These are phyloP conservation scores for Oldenlandia corymbosa DNA, from an alignment of 257 asterid species.

Conservation along the genomic window DNA sequence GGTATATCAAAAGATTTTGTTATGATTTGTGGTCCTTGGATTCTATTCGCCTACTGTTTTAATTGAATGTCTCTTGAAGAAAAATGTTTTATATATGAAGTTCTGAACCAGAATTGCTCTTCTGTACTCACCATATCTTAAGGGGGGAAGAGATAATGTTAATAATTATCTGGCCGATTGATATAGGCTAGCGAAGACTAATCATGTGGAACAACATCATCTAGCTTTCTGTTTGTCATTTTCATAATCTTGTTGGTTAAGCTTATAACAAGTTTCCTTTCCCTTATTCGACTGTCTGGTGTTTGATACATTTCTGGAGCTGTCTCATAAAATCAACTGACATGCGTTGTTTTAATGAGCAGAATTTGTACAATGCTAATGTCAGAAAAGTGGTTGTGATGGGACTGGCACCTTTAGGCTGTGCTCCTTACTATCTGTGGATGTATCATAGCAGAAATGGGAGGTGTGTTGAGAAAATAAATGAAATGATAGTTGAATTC, in stretches of 20 bases:
- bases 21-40: slow-evolving; percentile 1
- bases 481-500: slow-evolving; percentile 73
- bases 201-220: no score
- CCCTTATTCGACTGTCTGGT: neutral
- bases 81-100: neutral
- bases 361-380: slow-evolving; percentile 74
- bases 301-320: neutral
- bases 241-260: neutral
- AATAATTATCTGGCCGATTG: neutral
- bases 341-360: slow-evolving; percentile 27
- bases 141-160: no score
- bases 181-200: no score
- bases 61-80: neutral
- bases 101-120: neutral
- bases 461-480: slow-evolving; percentile 54
- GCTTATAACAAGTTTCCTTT: neutral
- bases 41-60: neutral
- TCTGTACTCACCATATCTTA: no score
- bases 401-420: slow-evolving; percentile 93
- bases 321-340: neutral
- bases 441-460: slow-evolving; percentile 46
- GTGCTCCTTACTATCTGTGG: slow-evolving; percentile 87
- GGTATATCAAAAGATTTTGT: slow-evolving; percentile 42
- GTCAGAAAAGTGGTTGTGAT: slow-evolving; percentile 78
- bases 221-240: no score